Conservation (phyloP, 78 protist species). For the Mantamonas sphyraenae region DNA sequence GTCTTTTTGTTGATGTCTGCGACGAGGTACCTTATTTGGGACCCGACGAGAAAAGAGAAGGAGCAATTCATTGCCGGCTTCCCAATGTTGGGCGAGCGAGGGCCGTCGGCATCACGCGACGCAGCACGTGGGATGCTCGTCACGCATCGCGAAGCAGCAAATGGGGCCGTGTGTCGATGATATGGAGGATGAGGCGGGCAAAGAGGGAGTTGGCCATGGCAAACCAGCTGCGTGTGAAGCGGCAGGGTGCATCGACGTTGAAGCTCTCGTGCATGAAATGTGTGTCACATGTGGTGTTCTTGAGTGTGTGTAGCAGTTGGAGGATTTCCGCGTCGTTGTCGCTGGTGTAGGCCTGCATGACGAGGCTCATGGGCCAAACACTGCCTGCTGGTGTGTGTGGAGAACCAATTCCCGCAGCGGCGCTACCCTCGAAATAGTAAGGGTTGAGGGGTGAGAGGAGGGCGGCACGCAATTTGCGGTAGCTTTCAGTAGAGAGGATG, state of each 20-base stretch:
- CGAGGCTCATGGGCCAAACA: constrained; percentile 41
- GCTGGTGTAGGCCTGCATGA: constrained; percentile 36
- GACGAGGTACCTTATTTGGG: constrained; percentile 7
- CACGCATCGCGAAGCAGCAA: too few species aligned
- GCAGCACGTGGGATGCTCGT: too few species aligned
- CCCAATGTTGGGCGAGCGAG: too few species aligned
- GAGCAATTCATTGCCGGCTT: too few species aligned
- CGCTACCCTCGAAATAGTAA: constrained; percentile 24
- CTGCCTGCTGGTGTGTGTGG: constrained; percentile 35
- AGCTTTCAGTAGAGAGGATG: too few species aligned
- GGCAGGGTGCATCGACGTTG: constrained; percentile 6
- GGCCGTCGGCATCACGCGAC: too few species aligned
- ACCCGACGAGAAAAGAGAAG: too few species aligned
- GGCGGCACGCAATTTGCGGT: neutral
- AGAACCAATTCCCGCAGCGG: constrained; percentile 32
- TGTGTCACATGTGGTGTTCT: neutral
- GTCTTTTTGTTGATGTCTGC: neutral
- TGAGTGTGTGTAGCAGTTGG: neutral
- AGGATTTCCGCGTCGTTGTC: constrained; percentile 10
- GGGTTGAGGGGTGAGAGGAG: constrained; percentile 24
- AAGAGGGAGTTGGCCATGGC: constrained; percentile 54
- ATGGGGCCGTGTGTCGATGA: too few species aligned
- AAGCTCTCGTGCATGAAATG: constrained; percentile 45
- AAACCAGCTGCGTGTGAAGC: constrained; percentile 42
- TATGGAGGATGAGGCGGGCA: constrained; percentile 44